A percentile compares a stretch with the other conserved stretches of the same genome.
phyloP scores from a whole-genome alignment of 2,329 filamentous ascomycete species.

The Emmonsiellopsis sp. region DNA sequence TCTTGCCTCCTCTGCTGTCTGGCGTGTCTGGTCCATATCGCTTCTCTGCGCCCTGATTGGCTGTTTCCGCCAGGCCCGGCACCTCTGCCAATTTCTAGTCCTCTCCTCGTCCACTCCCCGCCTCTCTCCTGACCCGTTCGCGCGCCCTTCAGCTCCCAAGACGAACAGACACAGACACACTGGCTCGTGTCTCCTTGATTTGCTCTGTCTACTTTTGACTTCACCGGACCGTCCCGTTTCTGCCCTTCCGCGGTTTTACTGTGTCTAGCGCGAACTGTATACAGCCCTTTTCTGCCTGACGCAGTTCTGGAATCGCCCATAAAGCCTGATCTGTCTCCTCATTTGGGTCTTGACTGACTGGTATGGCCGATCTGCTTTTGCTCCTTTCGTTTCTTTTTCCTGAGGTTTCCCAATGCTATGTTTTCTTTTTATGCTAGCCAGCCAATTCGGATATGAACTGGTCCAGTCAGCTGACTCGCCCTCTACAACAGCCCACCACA shows the following conservation, averaged over 20 bases:
- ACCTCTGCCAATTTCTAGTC: constrained; percentile 1
- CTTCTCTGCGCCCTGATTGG: background rate
- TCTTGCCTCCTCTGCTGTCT: background rate
- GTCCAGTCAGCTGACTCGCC: constrained; percentile 2
- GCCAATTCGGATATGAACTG: constrained; percentile 2
- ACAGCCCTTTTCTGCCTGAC: background rate
- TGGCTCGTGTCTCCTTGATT: background rate
- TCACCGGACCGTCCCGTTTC: constrained; percentile 1
- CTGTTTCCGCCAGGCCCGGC: background rate
- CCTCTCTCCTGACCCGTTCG: background rate
- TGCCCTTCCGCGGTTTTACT: background rate
- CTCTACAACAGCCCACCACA: background rate
- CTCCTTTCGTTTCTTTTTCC: background rate
- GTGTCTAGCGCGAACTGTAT: background rate
- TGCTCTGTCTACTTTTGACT: background rate
- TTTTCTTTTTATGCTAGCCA: background rate
- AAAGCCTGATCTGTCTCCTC: background rate
- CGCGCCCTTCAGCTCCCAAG: background rate
- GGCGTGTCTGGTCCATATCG: background rate
- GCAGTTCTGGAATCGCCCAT: background rate
- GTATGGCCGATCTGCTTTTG: background rate
- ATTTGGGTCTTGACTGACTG: too few relatives aligned
- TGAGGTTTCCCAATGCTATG: background rate
- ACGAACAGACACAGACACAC: too few relatives aligned
- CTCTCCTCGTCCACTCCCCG: constrained; percentile 1